Conservation (phyloP, 805 yeast genomes). For the Metschnikowia lunata region DNA sequence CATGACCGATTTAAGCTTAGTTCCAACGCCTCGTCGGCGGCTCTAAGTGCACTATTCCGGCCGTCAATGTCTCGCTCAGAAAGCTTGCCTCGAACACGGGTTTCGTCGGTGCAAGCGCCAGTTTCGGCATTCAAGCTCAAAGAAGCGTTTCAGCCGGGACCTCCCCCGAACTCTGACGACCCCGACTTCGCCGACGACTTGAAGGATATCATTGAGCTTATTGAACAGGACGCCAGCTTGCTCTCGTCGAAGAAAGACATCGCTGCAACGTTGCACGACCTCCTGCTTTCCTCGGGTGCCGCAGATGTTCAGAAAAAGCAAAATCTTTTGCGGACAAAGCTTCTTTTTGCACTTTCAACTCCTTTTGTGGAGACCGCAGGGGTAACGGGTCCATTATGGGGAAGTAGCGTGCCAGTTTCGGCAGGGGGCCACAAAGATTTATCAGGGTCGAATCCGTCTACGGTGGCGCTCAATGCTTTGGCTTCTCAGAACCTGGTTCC, state of each 20-base stretch:
- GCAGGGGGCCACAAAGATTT: slow-evolving; percentile 3
- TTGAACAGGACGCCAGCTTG: slow-evolving; percentile 37
- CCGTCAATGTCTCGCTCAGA: slow-evolving; percentile 35
- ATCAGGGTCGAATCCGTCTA: slow-evolving; percentile 24
- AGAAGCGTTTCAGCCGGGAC: background rate
- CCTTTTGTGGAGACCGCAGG: slow-evolving; percentile 51
- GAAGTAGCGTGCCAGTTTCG: slow-evolving; percentile 13
- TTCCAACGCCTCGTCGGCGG: slow-evolving; percentile 44
- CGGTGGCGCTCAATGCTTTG: slow-evolving; percentile 27
- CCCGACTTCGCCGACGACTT: slow-evolving; percentile 37
- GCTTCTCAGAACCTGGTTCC: slow-evolving; percentile 6
- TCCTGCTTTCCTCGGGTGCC: slow-evolving; percentile 44
- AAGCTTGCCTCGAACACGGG: slow-evolving; percentile 26
- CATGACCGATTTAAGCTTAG: slow-evolving; percentile 27
- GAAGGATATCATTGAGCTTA: slow-evolving; percentile 44
- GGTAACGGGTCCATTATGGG: slow-evolving; percentile 21
- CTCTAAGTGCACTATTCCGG: slow-evolving; percentile 42
- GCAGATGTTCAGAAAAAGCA: slow-evolving; percentile 32
- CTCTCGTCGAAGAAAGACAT: slow-evolving; percentile 35
- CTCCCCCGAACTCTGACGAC: slow-evolving; percentile 8
- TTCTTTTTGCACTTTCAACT: slow-evolving; percentile 62
- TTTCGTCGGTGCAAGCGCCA: background rate
- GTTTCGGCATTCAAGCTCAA: background rate
- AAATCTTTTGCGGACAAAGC: slow-evolving; percentile 39
- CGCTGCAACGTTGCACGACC: slow-evolving; percentile 53